A percentile compares a stretch with the other conserved stretches of the same genome.
Evolutionary conservation across 78 protist species (phyloP).

Genomic region (Dictyostelium firmibasis): DNA sequence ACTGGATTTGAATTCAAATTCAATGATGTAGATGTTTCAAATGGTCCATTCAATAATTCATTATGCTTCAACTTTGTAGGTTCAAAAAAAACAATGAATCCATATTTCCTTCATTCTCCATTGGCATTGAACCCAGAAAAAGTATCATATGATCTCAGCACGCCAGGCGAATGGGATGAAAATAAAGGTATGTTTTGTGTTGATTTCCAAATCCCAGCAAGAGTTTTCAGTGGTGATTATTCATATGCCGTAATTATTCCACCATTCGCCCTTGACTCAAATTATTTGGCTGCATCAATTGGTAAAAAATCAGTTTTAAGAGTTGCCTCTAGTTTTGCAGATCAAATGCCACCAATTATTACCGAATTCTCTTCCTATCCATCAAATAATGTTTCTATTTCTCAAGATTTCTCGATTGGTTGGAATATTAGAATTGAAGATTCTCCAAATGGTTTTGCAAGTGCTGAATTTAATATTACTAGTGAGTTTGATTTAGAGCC

Average conservation of each 20-base stretch:
- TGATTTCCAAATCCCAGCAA: slow-evolving; percentile 6
- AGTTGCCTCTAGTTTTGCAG: background rate
- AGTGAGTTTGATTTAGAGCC: slow-evolving; percentile 19
- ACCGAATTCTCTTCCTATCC: background rate
- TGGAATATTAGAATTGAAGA: slow-evolving; percentile 50
- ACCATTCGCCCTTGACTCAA: background rate
- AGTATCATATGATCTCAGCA: background rate
- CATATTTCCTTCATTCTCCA: background rate
- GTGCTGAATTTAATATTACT: slow-evolving; percentile 6
- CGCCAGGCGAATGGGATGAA: background rate
- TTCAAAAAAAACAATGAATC: background rate
- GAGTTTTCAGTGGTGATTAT: background rate
- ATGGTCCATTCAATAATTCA: background rate
- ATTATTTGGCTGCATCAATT: background rate
- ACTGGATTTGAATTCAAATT: background rate
- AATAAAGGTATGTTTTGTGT: background rate
- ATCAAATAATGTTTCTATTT: background rate
- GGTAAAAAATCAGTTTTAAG: background rate
- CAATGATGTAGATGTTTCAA: slow-evolving; percentile 16
- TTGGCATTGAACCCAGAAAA: background rate
- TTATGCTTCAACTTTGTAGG: background rate
- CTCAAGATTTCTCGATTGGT: background rate
- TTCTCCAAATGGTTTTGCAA: slow-evolving; percentile 8
- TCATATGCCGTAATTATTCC: background rate
- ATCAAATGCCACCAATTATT: slow-evolving; percentile 30